phyloP scores from a whole-genome alignment of 2,329 filamentous ascomycete genomes.

The Thyridium curvatum region DNA sequence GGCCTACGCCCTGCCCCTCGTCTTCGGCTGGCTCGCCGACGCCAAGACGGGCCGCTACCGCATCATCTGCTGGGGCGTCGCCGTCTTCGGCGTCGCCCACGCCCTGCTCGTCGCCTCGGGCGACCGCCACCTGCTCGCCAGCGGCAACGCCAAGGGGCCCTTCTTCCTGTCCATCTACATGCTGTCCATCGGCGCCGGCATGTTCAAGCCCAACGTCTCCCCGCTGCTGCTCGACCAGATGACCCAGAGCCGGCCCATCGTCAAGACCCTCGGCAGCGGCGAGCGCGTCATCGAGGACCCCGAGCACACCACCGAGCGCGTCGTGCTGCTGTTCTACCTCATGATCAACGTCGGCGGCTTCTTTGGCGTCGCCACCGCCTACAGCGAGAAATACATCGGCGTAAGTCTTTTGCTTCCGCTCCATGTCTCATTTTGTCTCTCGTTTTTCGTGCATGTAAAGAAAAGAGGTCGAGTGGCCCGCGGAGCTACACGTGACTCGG shows the following conservation, averaged over 20 bases:
- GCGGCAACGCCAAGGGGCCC: conserved; percentile 42
- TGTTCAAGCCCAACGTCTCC: conserved; percentile 69
- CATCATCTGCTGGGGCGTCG: conserved; percentile 66
- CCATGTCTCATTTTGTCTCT: no score
- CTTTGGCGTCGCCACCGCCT: conserved; percentile 44
- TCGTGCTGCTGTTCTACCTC: conserved; percentile 60
- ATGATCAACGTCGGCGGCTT: conserved; percentile 49
- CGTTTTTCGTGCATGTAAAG: no score
- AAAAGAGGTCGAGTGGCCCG: no score
- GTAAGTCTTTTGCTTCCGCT: conserved; percentile 7
- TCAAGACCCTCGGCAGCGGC: conserved; percentile 45
- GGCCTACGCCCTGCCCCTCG: conserved; percentile 49
- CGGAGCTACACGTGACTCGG: no score
- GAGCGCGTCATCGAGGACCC: conserved; percentile 65
- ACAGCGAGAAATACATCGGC: conserved; percentile 44
- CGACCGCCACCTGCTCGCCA: conserved; percentile 33
- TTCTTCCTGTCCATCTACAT: conserved; percentile 55
- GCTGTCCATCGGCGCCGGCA: conserved; percentile 53
- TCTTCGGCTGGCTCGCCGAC: conserved; percentile 56
- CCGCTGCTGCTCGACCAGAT: conserved; percentile 64
- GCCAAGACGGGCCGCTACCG: conserved; percentile 63
- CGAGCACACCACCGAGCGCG: conserved; percentile 55
- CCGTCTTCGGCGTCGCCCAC: conserved; percentile 60
- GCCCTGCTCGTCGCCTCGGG: conserved; percentile 61
- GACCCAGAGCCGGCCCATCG: conserved; percentile 44